Base-by-base conservation (phyloP, 2,329 filamentous ascomycete genomes). In the Ramichloridium luteum region DNA sequence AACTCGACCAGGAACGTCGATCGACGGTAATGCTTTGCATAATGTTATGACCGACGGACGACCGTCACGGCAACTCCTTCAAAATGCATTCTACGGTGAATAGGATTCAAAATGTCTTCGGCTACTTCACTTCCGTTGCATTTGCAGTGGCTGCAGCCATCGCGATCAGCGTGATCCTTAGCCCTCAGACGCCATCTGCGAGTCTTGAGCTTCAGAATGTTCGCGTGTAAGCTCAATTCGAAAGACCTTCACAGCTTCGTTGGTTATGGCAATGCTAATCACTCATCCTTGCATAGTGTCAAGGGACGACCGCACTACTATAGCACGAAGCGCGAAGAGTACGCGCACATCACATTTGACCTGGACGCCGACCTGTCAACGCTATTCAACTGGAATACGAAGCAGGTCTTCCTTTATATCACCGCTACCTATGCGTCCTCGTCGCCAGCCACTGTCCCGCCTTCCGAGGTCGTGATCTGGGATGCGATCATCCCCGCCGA, bases 351-450 rank as follows among this genome's bases (percentile, higher is more conserved):
- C 54, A 80, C 78, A 56, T 98, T 98, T 68, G 82, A 86, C 50
- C 71, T 98, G 37, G 80, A 93, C 51, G 80, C 86, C 32, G 88
- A 98, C 62, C 72, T 98, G 38, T 80, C 76, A 38, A 79, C 79
- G 26, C 81, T 98, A 48, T 96, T 96, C 71, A 93, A 82, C 53
- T 98, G 88, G 90, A 98, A 98, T 68, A 98, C 92, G 13, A 98
- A 98, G 60, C 83, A 96, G 62, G 65, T 98, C 50, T 98, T 96
- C 62, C 77, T 94, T 57, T 98, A 93, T 64, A 77, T 98, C 37
- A 88, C 84, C 34, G 88, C 88, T 33, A 77, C 67, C 34, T 80
- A 78, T 54, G 65, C 67, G 22, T 59, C 60, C 28, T 56, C 58
- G 28, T 41, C 46, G 10, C 43, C 50, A 16, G 35, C 56, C 37